Evolutionary conservation across 2,329 filamentous ascomycete genomes (phyloP), one percentile per base, ranked within the genome.

Genomic region (Fusarium dimerum): DNA sequence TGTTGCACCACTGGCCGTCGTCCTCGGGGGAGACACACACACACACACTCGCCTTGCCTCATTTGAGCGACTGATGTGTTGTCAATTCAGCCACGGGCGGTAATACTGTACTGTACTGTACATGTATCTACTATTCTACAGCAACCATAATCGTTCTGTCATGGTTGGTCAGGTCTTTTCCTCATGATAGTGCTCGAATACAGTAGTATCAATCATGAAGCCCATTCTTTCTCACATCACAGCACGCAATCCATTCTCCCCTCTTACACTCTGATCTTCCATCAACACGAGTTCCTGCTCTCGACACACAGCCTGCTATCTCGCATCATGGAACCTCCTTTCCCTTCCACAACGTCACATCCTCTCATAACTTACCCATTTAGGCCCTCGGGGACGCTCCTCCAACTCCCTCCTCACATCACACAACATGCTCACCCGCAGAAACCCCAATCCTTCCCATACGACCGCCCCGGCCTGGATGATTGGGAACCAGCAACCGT

Each of bases 11-110:
- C 55, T 62, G 60, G 60, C 55, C 47, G 57, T 45, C 17, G 48
- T 45, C 7, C 20, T 26, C 20, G 4, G 20, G 20, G 20, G 20
- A 26, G 20, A 26, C 20, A 44, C 38, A 48, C 20, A 26, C 20
- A 44, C 38, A 48, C 20, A 26, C 20, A 4, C 7, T 26, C 20
- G 36, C 45, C 36, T 48, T 56, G 57, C 57, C 59, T 62, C 51
- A 54, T 56, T 26, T 56, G 53, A 58, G 43, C 49, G 47, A 45
- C 54, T 52, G 61, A 64, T 63, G 61, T 46, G 61, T 62, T 63
- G 61, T 56, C 56, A 55, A 54, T 36, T 41, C 47, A 61, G 56
- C 57, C 58, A 56, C 57, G 29, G 43, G 52, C 52, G 51, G 45
- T 36, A 39, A n/a, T 30, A 36, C 32, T n/a, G n/a, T n/a, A n/a